phyloP scores from a whole-genome alignment of 192 early-diverging fungal genomes.

The Diversispora epigaea region DNA sequence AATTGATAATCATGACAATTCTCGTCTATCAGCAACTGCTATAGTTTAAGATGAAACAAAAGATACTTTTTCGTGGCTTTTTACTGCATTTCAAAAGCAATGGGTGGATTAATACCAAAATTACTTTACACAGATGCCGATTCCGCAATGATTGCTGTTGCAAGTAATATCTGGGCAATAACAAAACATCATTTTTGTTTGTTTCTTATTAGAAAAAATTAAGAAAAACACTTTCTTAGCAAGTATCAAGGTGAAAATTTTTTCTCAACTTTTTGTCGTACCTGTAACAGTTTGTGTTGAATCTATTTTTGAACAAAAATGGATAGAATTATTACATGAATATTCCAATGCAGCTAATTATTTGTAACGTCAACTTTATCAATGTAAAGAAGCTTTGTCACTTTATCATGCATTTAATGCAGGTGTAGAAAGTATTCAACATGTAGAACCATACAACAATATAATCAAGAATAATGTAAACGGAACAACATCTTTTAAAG shows the following conservation, averaged over 20 bases:
- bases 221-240: no score
- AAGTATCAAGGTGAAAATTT: background rate
- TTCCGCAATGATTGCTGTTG: background rate
- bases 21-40: background rate
- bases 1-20: no score
- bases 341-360: background rate
- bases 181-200: no score
- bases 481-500: no score
- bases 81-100: background rate
- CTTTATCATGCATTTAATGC: background rate
- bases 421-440: no score
- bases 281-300: background rate
- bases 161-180: background rate
- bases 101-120: background rate
- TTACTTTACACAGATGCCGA: slow-evolving; percentile 15
- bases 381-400: background rate
- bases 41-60: background rate
- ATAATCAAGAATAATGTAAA: no score
- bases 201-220: no score
- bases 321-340: background rate
- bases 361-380: background rate
- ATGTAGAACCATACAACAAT: no score
- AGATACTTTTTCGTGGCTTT: background rate
- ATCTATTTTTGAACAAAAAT: background rate
- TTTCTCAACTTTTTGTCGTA: background rate